Conservation (phyloP, 2,329 filamentous ascomycete species). For the Fusarium sp. region DNA sequence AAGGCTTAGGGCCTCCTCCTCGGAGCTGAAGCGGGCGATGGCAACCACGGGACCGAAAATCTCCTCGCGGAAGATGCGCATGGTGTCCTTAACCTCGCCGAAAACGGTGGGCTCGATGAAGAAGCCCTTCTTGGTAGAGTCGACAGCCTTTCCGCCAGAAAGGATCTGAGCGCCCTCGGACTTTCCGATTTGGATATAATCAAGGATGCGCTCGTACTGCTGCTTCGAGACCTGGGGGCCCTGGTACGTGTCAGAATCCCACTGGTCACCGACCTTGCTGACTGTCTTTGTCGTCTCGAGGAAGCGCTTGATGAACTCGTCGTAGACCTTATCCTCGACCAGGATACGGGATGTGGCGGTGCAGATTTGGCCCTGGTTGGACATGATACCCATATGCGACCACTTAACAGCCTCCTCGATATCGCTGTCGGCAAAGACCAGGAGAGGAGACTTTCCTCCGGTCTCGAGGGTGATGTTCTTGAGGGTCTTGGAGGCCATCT, state of each 20-base stretch:
- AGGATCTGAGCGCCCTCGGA: slow-evolving; percentile 44
- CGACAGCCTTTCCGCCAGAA: slow-evolving; percentile 49
- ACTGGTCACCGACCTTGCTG: slow-evolving; percentile 51
- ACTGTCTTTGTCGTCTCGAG: slow-evolving; percentile 74
- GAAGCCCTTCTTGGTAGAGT: slow-evolving; percentile 79
- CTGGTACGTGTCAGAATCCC: slow-evolving; percentile 52
- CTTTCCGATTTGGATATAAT: slow-evolving; percentile 64
- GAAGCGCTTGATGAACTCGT: slow-evolving; percentile 83
- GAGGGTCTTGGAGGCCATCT: slow-evolving; percentile 76
- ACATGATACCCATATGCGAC: slow-evolving; percentile 77
- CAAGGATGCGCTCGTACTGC: slow-evolving; percentile 75
- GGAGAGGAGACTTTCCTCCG: slow-evolving; percentile 82
- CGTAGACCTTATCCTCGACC: slow-evolving; percentile 85
- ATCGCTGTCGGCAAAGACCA: slow-evolving; percentile 80
- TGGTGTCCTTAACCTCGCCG: slow-evolving; percentile 71
- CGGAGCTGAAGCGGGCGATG: slow-evolving; percentile 83
- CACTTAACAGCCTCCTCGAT: slow-evolving; percentile 80
- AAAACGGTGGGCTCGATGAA: slow-evolving; percentile 92
- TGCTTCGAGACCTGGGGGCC: slow-evolving; percentile 66
- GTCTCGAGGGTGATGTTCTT: slow-evolving; percentile 69
- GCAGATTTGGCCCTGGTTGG: slow-evolving; percentile 71
- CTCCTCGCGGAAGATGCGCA: slow-evolving; percentile 91
- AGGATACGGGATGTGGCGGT: slow-evolving; percentile 84
- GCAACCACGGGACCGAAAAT: slow-evolving; percentile 89
- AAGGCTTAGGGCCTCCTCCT: slow-evolving; percentile 79